Evolutionary conservation across 2,329 filamentous ascomycete genomes (phyloP).

Genomic region (Pseudocercospora macadamiae): DNA sequence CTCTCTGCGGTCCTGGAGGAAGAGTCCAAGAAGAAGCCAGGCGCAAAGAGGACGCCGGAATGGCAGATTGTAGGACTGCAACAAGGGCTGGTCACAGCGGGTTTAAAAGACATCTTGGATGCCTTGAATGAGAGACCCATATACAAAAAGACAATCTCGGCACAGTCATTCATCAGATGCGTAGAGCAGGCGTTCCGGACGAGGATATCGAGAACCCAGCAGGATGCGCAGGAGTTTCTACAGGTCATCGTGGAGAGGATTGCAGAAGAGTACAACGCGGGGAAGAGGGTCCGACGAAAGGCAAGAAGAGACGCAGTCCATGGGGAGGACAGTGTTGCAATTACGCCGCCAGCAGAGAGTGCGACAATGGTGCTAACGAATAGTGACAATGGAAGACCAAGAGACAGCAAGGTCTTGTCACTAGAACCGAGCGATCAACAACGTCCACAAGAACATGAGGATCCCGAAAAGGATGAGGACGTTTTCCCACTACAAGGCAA

Average conservation of each 20-base stretch:
- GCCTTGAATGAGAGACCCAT: slow-evolving; percentile 90
- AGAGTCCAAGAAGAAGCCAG: slow-evolving; percentile 62
- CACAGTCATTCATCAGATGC: slow-evolving; percentile 78
- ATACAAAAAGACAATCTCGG: slow-evolving; percentile 90
- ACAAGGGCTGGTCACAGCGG: slow-evolving; percentile 78
- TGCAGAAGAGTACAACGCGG: slow-evolving; percentile 91
- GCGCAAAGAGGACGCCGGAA: slow-evolving; percentile 38
- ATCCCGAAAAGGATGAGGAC: slow-evolving; percentile 56
- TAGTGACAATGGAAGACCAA: slow-evolving; percentile 2
- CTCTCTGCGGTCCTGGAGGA: slow-evolving; percentile 56
- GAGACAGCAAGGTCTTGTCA: slow-evolving; percentile 25
- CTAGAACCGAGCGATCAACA: slow-evolving; percentile 1
- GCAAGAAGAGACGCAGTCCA: slow-evolving; percentile 43
- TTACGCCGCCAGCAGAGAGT: not conserved
- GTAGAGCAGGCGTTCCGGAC: slow-evolving; percentile 86
- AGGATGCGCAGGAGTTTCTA: slow-evolving; percentile 96
- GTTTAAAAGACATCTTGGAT: slow-evolving; percentile 90
- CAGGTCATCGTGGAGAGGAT: slow-evolving; percentile 91
- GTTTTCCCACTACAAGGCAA: slow-evolving; percentile 91
- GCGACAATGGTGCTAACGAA: not conserved
- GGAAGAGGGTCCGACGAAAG: slow-evolving; percentile 69
- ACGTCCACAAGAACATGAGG: slow-evolving; percentile 33
- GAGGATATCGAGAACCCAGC: slow-evolving; percentile 89
- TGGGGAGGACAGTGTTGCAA: not conserved
- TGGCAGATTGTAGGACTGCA: slow-evolving; percentile 66